These are phyloP conservation scores for Collybiopsis luxurians DNA, from an alignment of 768 basidiomycete genomes.

Conservation along the genomic window DNA sequence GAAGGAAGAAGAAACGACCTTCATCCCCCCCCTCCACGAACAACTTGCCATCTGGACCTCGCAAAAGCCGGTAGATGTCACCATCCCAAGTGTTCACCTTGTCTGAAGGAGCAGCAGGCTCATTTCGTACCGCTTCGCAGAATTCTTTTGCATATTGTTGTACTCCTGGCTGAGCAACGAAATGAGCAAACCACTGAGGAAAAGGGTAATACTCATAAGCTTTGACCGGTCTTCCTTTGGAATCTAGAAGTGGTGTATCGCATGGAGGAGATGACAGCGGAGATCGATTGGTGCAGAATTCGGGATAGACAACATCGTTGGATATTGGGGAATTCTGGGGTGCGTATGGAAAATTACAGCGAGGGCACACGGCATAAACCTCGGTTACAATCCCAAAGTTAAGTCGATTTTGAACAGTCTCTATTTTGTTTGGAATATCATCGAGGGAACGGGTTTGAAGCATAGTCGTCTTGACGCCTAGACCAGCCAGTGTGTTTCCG, in stretches of 20 bases:
- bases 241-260: background rate
- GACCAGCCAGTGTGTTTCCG: background rate
- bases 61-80: background rate
- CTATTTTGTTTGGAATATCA: background rate
- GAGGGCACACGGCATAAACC: background rate
- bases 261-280: background rate
- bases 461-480: background rate
- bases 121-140: too few species aligned
- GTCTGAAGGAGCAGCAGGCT: background rate
- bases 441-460: background rate
- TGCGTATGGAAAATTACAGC: background rate
- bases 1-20: background rate
- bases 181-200: too few species aligned
- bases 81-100: too few species aligned
- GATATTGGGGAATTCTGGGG: background rate
- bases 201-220: background rate
- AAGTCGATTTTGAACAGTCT: background rate
- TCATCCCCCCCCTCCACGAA: background rate
- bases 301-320: background rate
- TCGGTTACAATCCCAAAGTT: background rate
- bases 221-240: background rate
- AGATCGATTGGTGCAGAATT: background rate
- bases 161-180: too few species aligned
- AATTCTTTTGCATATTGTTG: too few species aligned
- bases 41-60: background rate